Conservation (phyloP, 2,329 filamentous ascomycete species). For the Tolypocladium nubicola region DNA sequence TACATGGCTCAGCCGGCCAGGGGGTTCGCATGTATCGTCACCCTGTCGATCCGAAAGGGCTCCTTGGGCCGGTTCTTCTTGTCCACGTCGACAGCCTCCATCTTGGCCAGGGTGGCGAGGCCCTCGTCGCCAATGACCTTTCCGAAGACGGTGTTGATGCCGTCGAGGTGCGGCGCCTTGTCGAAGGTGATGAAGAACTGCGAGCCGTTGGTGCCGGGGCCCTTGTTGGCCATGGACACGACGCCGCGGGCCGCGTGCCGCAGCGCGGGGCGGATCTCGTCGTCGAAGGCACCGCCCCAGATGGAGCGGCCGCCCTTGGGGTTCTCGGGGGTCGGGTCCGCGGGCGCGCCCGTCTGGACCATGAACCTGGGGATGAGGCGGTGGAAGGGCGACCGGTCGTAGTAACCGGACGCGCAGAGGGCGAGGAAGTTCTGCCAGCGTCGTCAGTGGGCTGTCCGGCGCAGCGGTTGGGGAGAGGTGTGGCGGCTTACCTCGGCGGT, state of each 20-base stretch:
- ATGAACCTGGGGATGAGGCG: constrained; percentile 75
- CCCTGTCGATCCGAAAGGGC: constrained; percentile 52
- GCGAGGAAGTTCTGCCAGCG: constrained; percentile 67
- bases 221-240: constrained; percentile 71
- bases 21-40: constrained; percentile 73
- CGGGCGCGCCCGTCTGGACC: constrained; percentile 62
- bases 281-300: constrained; percentile 64
- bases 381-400: constrained; percentile 67
- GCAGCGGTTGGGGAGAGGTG: neutral
- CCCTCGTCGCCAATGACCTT: constrained; percentile 58
- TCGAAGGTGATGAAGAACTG: constrained; percentile 79
- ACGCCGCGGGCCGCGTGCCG: constrained; percentile 59
- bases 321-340: constrained; percentile 38
- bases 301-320: constrained; percentile 63
- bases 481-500: constrained; percentile 60
- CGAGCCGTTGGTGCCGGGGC: constrained; percentile 60
- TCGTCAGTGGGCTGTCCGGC: neutral
- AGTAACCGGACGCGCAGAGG: constrained; percentile 71
- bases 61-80: constrained; percentile 67
- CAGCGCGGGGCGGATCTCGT: constrained; percentile 66
- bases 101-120: constrained; percentile 53
- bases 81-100: constrained; percentile 65
- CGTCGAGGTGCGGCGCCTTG: constrained; percentile 70
- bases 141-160: constrained; percentile 76
- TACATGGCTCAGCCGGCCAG: constrained; percentile 44